A percentile compares a stretch with the other conserved stretches of the same genome.
These are phyloP conservation scores for Suhomyces coccinellae DNA, from an alignment of 1,139 yeast genomes.

Conservation along the genomic window DNA sequence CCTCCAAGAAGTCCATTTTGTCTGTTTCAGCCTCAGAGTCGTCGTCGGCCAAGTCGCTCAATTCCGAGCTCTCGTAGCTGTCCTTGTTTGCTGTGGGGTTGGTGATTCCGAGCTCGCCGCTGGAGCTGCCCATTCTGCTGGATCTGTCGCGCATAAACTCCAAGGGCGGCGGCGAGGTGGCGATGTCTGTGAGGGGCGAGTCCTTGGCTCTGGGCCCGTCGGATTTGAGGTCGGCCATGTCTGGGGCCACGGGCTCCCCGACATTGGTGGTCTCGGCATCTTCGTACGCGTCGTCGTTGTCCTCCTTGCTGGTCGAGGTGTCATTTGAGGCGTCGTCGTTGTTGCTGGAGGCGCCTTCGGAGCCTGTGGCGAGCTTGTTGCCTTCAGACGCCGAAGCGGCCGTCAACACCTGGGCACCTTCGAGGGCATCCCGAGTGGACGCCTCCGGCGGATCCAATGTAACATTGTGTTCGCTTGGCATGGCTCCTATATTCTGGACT, in stretches of 20 bases:
- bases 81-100: constrained; percentile 14
- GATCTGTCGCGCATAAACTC: constrained; percentile 22
- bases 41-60: constrained; percentile 61
- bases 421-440: too few species aligned
- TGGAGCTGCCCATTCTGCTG: constrained; percentile 4
- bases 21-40: constrained; percentile 83
- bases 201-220: constrained; percentile 20
- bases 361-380: not conserved
- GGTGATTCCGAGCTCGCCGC: not conserved
- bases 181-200: constrained; percentile 44
- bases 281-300: not conserved
- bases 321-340: not conserved
- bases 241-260: too few species aligned
- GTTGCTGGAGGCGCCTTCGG: not conserved
- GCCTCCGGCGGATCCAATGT: too few species aligned
- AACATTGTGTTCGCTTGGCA: too few species aligned
- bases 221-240: not conserved
- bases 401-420: too few species aligned
- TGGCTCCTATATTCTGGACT: too few species aligned
- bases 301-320: not conserved
- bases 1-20: constrained; percentile 59
- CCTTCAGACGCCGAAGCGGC: not conserved
- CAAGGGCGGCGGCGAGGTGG: constrained; percentile 42
- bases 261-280: not conserved
- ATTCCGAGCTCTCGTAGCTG: constrained; percentile 45